Base-by-base conservation (phyloP, 148 eudicot species). In the Bassia scoparia region DNA sequence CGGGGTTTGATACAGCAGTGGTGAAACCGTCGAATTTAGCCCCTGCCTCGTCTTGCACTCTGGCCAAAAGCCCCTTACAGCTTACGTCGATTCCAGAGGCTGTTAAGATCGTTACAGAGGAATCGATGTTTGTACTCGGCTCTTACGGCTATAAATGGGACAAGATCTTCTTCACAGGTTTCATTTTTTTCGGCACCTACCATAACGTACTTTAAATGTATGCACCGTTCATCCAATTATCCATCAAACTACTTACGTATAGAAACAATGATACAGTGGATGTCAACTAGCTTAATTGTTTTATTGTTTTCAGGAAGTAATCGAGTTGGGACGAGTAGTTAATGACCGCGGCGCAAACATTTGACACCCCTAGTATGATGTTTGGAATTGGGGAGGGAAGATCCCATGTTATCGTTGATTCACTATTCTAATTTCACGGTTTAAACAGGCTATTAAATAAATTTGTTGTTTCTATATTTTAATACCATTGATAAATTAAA, bases 161-260 rank as follows among this genome's bases (percentile, higher is more conserved):
- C 86, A 89, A 90, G 68, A 93, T 93, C 73, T 85, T 93, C 79
- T 93, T 93, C 74, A 93, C 98, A 85, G 98, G 97, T 91, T 21
- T 33, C 8, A 15, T 2, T 41, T 41, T 5, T 4, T n/a, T n/a
- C n/a, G n/a, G n/a, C n/a, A n/a, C n/a, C n/a, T n/a, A n/a, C n/a
- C n/a, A n/a, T n/a, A n/a, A n/a, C n/a, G n/a, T n/a, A n/a, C n/a
- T n/a, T n/a, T n/a, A n/a, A n/a, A n/a, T n/a, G n/a, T n/a, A n/a
- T n/a, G n/a, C n/a, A n/a, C n/a, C n/a, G n/a, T n/a, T n/a, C n/a
- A n/a, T n/a, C n/a, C n/a, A n/a, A n/a, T n/a, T n/a, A n/a, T 41
- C 44, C 10, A 41, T 5, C 44, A n/a, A n/a, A n/a, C n/a, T n/a
- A n/a, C n/a, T n/a, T n/a, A n/a, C n/a, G n/a, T n/a, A n/a, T n/a